These are phyloP conservation scores for Lasiodiplodia theobromae DNA, from an alignment of 2,329 filamentous ascomycete genomes.

Conservation along the genomic window DNA sequence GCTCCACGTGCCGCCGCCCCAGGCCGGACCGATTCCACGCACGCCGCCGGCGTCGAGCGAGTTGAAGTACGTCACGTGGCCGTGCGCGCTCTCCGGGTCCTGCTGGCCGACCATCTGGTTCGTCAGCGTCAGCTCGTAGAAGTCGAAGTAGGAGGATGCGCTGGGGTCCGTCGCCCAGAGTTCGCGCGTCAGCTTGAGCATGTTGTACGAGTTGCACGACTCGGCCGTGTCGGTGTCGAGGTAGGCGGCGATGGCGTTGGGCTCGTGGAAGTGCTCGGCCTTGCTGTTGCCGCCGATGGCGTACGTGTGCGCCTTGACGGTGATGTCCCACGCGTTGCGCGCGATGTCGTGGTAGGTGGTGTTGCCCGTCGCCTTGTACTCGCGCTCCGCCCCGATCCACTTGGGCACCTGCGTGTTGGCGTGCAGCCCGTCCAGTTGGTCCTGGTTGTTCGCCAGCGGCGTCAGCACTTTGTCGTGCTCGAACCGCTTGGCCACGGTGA, in stretches of 20 bases:
- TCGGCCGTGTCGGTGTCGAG: conserved; percentile 58
- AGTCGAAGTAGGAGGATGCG: conserved; percentile 58
- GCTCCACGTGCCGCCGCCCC: conserved; percentile 62
- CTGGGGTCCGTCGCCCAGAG: conserved; percentile 56
- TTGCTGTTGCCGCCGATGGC: conserved; percentile 64
- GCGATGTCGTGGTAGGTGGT: conserved; percentile 57
- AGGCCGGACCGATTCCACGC: conserved; percentile 59
- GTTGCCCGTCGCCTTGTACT: conserved; percentile 58
- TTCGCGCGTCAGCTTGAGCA: conserved; percentile 63
- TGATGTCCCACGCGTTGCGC: conserved; percentile 58
- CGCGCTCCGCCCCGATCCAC: conserved; percentile 59
- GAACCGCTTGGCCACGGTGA: conserved; percentile 57
- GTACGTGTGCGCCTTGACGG: conserved; percentile 57
- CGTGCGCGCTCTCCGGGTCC: conserved; percentile 53
- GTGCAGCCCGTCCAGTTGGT: conserved; percentile 57
- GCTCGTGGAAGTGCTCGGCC: conserved; percentile 58
- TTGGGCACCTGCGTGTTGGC: conserved; percentile 64
- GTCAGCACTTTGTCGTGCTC: conserved; percentile 58
- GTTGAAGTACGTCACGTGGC: conserved; percentile 63
- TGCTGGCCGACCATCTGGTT: conserved; percentile 62
- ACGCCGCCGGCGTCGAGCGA: conserved; percentile 57
- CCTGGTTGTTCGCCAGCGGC: conserved; percentile 55
- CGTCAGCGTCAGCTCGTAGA: conserved; percentile 59
- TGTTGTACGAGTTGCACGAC: conserved; percentile 64
- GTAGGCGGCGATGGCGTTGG: conserved; percentile 56